Percentiles rank a stretch among this genome's conserved stretches.
Evolutionary conservation across 345 rosid genomes (phyloP).

Genomic region (Salix suchowensis): DNA sequence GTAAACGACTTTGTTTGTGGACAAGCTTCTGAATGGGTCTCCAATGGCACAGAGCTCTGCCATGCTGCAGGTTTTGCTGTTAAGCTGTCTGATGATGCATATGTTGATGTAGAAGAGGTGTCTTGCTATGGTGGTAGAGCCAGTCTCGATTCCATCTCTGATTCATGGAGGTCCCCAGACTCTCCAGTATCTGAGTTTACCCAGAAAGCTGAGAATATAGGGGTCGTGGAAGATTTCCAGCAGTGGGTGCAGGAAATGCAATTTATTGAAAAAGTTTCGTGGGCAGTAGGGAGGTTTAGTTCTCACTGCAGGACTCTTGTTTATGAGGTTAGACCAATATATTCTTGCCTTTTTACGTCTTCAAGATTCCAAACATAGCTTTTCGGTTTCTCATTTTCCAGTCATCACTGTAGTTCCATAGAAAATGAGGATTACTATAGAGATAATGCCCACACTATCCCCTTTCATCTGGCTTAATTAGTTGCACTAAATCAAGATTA

Average conservation of each 20-base stretch:
- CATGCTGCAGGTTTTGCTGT: slow-evolving; percentile 77
- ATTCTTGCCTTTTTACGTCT: slow-evolving; percentile 3
- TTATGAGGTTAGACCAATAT: slow-evolving; percentile 46
- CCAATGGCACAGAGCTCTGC: slow-evolving; percentile 85
- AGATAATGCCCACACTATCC: background rate
- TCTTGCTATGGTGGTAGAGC: slow-evolving; percentile 79
- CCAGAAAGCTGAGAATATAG: slow-evolving; percentile 24
- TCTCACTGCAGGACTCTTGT: slow-evolving; percentile 58
- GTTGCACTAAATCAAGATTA: background rate
- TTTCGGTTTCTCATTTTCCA: background rate
- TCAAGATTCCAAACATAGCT: background rate
- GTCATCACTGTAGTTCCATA: background rate
- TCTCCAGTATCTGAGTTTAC: slow-evolving; percentile 32
- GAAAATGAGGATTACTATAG: background rate
- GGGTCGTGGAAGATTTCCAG: slow-evolving; percentile 35
- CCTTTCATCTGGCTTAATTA: background rate
- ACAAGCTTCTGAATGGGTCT: slow-evolving; percentile 69
- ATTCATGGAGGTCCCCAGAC: slow-evolving; percentile 50
- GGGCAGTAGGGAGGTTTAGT: slow-evolving; percentile 91
- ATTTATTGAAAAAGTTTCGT: slow-evolving; percentile 47
- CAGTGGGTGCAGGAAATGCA: slow-evolving; percentile 50
- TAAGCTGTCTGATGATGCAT: slow-evolving; percentile 24
- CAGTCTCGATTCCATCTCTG: slow-evolving; percentile 73
- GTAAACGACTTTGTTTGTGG: slow-evolving; percentile 72
- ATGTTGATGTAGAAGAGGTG: slow-evolving; percentile 33